Evolutionary conservation across 2,329 filamentous ascomycete genomes (phyloP), one percentile per base, ranked within the genome.

Genomic region (Colletotrichum sp.): DNA sequence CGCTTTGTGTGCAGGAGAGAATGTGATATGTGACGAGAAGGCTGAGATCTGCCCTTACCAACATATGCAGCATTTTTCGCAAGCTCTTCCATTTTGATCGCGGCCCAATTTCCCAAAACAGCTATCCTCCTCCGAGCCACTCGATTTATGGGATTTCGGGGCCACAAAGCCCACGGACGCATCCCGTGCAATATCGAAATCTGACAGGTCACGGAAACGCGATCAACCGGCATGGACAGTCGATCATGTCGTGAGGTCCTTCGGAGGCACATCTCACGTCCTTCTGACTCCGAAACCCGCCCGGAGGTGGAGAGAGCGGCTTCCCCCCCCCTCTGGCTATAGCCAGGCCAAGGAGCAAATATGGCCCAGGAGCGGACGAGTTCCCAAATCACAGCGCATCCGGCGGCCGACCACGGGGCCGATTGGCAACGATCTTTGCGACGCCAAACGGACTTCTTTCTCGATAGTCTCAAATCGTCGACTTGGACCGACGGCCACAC

Each of bases 21-120:
- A 69, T 71, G 25, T 71, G 66, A 75, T 29, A 75, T 71, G 39
- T 75, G 65, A 77, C 49, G n/a, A 34, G n/a, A 52, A 69, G 32
- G 62, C 59, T 66, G 49, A 77, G 75, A 74, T 77, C 75, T 71
- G 34, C 66, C 65, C 34, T 62, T 27, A 61, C 39, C 52, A 69
- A 49, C 61, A 44, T 57, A 68, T 70, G 68, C 68, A 70, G 68
- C 57, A 36, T 8, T 25, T 61, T 66, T 78, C 77, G 77, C 77
- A 78, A 78, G 65, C 75, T 71, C 77, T 78, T 71, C 77, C 75
- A 15, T 68, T 65, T 78, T 62, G 39, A 64, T 78, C 70, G 52
- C 77, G 77, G 77, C 66, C 29, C n/a, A 64, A 27, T 34, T 62
- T 59, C 77, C 77, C 57, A 67, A 77, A 71, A 12, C 55, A 64